These are phyloP conservation scores for Papiliotrema laurentii DNA, from an alignment of 1,284 basidiomycete genomes.

Conservation along the genomic window DNA sequence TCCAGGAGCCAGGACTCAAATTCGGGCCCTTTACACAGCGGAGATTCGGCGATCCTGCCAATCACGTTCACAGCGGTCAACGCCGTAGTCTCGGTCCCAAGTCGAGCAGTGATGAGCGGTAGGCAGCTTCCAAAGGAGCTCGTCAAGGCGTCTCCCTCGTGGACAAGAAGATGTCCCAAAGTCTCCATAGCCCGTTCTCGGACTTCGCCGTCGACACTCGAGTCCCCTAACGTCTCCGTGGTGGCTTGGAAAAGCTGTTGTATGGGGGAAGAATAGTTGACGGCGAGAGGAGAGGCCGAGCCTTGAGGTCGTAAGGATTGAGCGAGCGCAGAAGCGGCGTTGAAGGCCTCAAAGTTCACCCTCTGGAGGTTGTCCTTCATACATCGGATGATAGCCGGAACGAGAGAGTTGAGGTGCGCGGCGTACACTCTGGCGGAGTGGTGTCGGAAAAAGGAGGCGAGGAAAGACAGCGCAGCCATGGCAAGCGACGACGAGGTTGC, in stretches of 20 bases:
- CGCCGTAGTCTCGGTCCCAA: conserved; percentile 57
- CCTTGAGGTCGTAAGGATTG: conserved; percentile 44
- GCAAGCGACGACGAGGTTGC: conserved; percentile 68
- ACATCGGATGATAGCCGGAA: conserved; percentile 67
- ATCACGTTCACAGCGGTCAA: conserved; percentile 51
- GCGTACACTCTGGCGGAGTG: conserved; percentile 67
- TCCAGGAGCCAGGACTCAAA: conserved; percentile 73
- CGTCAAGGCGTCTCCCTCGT: conserved; percentile 65
- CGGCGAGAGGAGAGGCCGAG: conserved; percentile 33
- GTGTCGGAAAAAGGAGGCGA: conserved; percentile 73
- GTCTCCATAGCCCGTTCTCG: conserved; percentile 74
- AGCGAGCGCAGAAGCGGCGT: conserved; percentile 51
- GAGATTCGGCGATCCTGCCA: conserved; percentile 49
- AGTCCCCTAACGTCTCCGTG: conserved; percentile 63
- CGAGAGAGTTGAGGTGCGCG: conserved; percentile 60
- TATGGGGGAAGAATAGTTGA: conserved; percentile 51
- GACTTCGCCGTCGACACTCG: conserved; percentile 88
- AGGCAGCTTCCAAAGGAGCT: conserved; percentile 45
- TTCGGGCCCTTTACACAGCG: conserved; percentile 39
- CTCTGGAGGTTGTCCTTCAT: conserved; percentile 54
- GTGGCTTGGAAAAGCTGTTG: conserved; percentile 71
- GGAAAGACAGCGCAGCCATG: conserved; percentile 76
- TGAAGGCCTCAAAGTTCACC: conserved; percentile 68
- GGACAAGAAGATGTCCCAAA: conserved; percentile 79
- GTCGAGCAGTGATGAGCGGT: conserved; percentile 69